phyloP scores from a whole-genome alignment of 805 yeast genomes.

The Yamadazyma sp. region DNA sequence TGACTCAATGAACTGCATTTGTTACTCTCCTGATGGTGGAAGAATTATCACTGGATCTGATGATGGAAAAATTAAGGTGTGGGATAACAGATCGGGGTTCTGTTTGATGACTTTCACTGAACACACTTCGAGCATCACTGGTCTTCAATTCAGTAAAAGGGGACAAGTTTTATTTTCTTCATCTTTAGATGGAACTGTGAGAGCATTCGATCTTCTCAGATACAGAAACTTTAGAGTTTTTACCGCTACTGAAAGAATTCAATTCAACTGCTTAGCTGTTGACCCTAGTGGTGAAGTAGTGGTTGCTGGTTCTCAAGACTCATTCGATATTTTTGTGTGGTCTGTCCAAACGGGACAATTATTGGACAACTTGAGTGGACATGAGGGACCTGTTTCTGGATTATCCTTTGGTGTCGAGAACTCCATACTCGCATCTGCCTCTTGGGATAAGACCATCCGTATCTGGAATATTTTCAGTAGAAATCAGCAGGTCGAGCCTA shows the following conservation, averaged over 20 bases:
- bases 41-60: conserved; percentile 91
- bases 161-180: conserved; percentile 92
- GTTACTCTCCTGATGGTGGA: conserved; percentile 94
- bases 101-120: conserved; percentile 90
- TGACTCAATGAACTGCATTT: conserved; percentile 79
- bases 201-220: conserved; percentile 95
- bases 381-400: conserved; percentile 92
- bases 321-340: conserved; percentile 92
- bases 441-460: conserved; percentile 95
- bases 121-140: conserved; percentile 86
- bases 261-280: conserved; percentile 85
- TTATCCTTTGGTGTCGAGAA: conserved; percentile 82
- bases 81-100: conserved; percentile 94
- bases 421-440: conserved; percentile 78
- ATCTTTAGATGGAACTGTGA: conserved; percentile 92
- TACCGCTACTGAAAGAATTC: conserved; percentile 86
- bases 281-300: conserved; percentile 98
- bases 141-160: conserved; percentile 78
- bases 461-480: conserved; percentile 92
- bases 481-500: conserved; percentile 85
- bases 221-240: conserved; percentile 93
- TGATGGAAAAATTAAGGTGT: conserved; percentile 93
- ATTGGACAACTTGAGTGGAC: conserved; percentile 85
- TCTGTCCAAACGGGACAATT: conserved; percentile 94
- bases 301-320: conserved; percentile 90